These are phyloP conservation scores for Penicillium sp. DNA, from an alignment of 2,329 filamentous ascomycete genomes.

Conservation along the genomic window DNA sequence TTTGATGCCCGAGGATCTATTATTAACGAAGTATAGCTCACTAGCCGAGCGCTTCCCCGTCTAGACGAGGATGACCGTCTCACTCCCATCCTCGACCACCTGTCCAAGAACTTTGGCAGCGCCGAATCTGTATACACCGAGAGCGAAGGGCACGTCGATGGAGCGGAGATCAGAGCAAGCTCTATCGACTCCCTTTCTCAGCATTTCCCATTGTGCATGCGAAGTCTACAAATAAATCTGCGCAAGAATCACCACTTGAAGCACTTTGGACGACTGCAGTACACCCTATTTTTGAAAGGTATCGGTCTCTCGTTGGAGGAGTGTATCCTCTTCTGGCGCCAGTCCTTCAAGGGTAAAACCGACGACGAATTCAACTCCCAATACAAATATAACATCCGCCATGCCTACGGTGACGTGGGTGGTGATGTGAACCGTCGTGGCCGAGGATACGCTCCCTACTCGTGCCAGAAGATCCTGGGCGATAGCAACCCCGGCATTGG, in stretches of 20 bases:
- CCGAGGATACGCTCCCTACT: conserved; percentile 83
- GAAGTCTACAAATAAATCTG: conserved; percentile 77
- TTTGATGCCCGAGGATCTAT: conserved; percentile 6
- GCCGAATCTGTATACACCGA: conserved; percentile 77
- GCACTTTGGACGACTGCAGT: conserved; percentile 88
- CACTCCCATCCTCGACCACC: conserved; percentile 66
- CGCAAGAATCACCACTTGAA: conserved; percentile 87
- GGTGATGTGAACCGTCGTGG: conserved; percentile 84
- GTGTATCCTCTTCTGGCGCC: conserved; percentile 85
- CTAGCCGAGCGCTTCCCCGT: conserved; percentile 81
- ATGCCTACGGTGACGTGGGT: conserved; percentile 90
- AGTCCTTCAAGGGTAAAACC: conserved; percentile 75
- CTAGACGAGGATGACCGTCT: conserved; percentile 95
- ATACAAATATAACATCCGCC: conserved; percentile 95
- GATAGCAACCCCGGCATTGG: conserved; percentile 82
- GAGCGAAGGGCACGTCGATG: conserved; percentile 60
- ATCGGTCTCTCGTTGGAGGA: conserved; percentile 91
- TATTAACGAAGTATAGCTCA: conserved; percentile 55
- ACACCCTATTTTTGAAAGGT: conserved; percentile 93
- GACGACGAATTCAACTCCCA: conserved; percentile 97
- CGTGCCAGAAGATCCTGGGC: conserved; percentile 89
- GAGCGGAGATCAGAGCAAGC: conserved; percentile 69
- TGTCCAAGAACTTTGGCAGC: conserved; percentile 94
- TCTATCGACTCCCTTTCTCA: conserved; percentile 74
- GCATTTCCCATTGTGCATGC: conserved; percentile 92